Evolutionary conservation across 192 early-diverging fungal genomes (phyloP).

Genomic region (Entomortierella lignicola): DNA sequence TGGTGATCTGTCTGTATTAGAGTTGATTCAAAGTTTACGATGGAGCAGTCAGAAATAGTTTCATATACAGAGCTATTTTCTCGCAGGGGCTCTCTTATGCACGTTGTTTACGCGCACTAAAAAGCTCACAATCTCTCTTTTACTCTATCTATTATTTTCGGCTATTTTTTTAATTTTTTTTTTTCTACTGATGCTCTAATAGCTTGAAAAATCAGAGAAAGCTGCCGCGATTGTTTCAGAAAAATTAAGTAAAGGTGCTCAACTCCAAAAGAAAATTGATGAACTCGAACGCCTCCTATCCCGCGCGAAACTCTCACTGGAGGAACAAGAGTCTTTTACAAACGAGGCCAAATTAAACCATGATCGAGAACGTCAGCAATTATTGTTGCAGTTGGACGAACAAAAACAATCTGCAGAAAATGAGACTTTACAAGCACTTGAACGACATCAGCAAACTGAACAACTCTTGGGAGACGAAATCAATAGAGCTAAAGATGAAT

Average conservation of each 20-base stretch:
- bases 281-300: slow-evolving; percentile 27
- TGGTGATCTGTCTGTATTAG: slow-evolving; percentile 3
- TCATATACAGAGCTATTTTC: slow-evolving; percentile 10
- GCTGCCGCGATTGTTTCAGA: slow-evolving; percentile 20
- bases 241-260: slow-evolving; percentile 23
- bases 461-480: slow-evolving; percentile 11
- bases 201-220: slow-evolving; percentile 54
- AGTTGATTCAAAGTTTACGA: slow-evolving; percentile 50
- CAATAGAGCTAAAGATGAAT: slow-evolving; percentile 1
- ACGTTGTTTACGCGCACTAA: background rate
- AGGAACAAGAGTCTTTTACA: slow-evolving; percentile 24
- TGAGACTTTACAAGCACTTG: background rate
- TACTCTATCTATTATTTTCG: background rate
- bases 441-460: background rate
- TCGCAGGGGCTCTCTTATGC: slow-evolving; percentile 3
- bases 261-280: slow-evolving; percentile 34
- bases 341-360: slow-evolving; percentile 1
- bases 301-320: slow-evolving; percentile 16
- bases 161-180: background rate
- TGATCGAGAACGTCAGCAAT: slow-evolving; percentile 14
- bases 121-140: background rate
- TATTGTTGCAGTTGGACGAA: slow-evolving; percentile 8
- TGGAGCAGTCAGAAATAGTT: slow-evolving; percentile 11
- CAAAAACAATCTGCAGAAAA: slow-evolving; percentile 15
- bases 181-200: background rate